Conservation (phyloP, 257 asterid species). For the Penstemon davidsonii region DNA sequence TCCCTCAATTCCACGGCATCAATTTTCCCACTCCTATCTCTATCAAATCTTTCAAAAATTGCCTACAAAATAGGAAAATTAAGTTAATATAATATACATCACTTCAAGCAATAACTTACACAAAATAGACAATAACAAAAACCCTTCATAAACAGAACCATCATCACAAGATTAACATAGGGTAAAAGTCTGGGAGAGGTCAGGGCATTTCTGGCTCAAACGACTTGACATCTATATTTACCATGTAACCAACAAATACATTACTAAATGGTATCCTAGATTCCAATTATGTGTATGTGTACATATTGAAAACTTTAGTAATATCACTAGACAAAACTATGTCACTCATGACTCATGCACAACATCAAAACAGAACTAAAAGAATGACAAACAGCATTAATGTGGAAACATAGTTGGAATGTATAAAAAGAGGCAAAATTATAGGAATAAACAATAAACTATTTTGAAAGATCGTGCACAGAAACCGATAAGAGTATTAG, state of each 20-base stretch:
- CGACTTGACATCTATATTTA: not conserved
- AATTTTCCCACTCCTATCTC: slow-evolving; percentile 80
- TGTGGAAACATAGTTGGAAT: no score
- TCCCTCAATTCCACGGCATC: slow-evolving; percentile 77
- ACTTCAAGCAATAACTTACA: not conserved
- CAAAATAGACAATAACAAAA: not conserved
- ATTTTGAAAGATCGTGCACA: no score
- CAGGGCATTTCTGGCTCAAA: not conserved
- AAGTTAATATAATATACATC: not conserved
- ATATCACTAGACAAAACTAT: not conserved
- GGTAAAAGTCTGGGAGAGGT: not conserved
- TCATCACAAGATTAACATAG: no score
- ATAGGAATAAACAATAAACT: no score
- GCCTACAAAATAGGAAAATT: slow-evolving; percentile 38
- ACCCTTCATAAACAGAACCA: not conserved
- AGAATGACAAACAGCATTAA: no score
- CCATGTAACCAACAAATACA: not conserved
- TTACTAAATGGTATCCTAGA: not conserved
- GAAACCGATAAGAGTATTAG: no score
- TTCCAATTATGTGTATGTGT: not conserved
- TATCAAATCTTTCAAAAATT: slow-evolving; percentile 72
- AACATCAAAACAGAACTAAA: not conserved
- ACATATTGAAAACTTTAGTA: not conserved
- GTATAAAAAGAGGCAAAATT: no score
- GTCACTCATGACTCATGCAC: not conserved